Evolutionary conservation across 192 early-diverging fungal species (phyloP), one percentile per base, ranked within the genome.

Genomic region (Gorgonomyces haynaldii): DNA sequence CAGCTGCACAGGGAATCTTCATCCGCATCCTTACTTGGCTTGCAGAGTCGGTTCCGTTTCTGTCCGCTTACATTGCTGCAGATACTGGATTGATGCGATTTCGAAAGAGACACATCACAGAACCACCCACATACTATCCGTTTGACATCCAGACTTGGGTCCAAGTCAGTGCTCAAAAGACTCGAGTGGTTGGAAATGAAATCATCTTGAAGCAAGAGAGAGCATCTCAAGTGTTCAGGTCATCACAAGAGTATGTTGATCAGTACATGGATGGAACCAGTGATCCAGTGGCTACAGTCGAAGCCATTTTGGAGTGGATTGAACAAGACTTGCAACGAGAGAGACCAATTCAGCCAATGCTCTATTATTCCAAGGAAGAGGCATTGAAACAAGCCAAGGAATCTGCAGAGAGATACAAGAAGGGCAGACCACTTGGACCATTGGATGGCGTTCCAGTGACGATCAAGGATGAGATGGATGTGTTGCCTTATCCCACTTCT

Each of bases 371-470:
- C 9, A 19, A 47, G 16, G 64, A 73, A 1, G 50, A 54, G 22
- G 58, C 68, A n/a, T 21, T 70, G 0, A 40, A 53, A 15, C 78
- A 83, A 39, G 80, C 81, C 0, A 43, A 47, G 22, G 61, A 25
- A 2, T 83, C 79, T 1, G 70, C 71, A 8, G 45, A 38, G 1
- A 53, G 86, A 25, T 83, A 86, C 50, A 32, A 45, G 13, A 26
- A 42, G 8, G 62, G 65, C 0, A 37, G 23, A 3, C 63, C 74
- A 0, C 58, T 82, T 17, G 72, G 78, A 16, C 64, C 65, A 37
- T 53, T 88, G 20, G 86, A 88, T 59, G 86, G 86, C 42, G 67
- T 88, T 9, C 78, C 79, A 31, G 54, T 88, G n/a, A 52, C 70
- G 9, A 46, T 86, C 26, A 88, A 88, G 57, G 84, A 88, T 37